phyloP scores from a whole-genome alignment of 345 rosid species.

The Ceriops tagal region DNA sequence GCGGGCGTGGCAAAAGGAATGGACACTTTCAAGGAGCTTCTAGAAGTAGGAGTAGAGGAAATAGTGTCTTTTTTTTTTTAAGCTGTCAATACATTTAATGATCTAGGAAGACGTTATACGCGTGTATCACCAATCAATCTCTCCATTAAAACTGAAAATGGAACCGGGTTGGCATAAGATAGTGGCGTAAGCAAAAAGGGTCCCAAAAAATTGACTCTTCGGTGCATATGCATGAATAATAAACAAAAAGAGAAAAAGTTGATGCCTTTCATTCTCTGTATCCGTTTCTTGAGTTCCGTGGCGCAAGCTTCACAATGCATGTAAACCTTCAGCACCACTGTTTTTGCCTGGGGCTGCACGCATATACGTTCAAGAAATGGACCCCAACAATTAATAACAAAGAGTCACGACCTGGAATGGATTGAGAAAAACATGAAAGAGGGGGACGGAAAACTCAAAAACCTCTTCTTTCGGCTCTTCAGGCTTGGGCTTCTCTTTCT shows the following conservation, averaged over 20 bases:
- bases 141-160: background rate
- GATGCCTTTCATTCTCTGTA: conserved; percentile 79
- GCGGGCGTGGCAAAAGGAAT: conserved; percentile 10
- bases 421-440: background rate
- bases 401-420: background rate
- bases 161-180: conserved; percentile 7
- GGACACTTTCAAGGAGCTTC: conserved; percentile 13
- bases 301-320: conserved; percentile 99
- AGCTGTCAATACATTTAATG: too few relatives aligned
- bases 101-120: background rate
- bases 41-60: conserved; percentile 3
- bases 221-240: too few relatives aligned
- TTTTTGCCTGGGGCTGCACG: conserved; percentile 56
- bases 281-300: conserved; percentile 78
- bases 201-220: too few relatives aligned
- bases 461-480: conserved; percentile 81
- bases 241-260: background rate
- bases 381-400: background rate
- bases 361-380: conserved; percentile 2
- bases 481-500: conserved; percentile 49
- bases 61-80: background rate
- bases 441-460: background rate
- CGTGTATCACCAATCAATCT: conserved; percentile 11
- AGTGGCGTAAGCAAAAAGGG: background rate
- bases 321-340: conserved; percentile 66